Percentiles rank a stretch among this genome's conserved stretches.
Conservation (phyloP, 1,139 yeast genomes). For the Suhomyces kunorum region DNA sequence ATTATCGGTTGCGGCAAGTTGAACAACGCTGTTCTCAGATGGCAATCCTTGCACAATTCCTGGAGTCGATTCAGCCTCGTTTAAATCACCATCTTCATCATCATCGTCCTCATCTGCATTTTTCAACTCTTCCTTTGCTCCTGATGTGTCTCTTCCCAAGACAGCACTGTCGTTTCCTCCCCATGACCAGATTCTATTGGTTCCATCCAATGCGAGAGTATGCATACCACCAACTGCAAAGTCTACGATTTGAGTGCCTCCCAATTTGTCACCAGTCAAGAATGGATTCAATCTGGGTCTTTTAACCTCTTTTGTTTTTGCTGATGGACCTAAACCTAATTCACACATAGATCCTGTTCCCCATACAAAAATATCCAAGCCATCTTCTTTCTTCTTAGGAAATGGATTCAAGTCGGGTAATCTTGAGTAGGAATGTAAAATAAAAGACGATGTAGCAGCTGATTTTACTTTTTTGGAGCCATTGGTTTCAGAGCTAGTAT, state of each 20-base stretch:
- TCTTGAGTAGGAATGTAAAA: conserved; percentile 51
- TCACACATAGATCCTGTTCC: conserved; percentile 98
- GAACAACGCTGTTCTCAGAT: conserved; percentile 55
- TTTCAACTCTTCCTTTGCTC: conserved; percentile 60
- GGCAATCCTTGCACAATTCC: conserved; percentile 72
- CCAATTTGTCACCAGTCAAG: conserved; percentile 58
- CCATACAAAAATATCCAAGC: conserved; percentile 83
- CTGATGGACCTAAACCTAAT: conserved; percentile 87
- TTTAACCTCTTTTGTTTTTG: conserved; percentile 87
- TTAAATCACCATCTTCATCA: conserved; percentile 80
- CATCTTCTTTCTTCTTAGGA: conserved; percentile 41
- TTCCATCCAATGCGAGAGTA: conserved; percentile 73
- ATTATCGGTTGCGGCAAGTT: conserved; percentile 91
- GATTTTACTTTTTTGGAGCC: conserved; percentile 34
- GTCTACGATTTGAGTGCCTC: conserved; percentile 61
- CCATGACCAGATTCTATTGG: conserved; percentile 91
- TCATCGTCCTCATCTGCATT: conserved; percentile 62
- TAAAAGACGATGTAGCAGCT: conserved; percentile 41
- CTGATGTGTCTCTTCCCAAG: conserved; percentile 81
- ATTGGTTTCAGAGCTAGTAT: conserved; percentile 17
- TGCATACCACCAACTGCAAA: conserved; percentile 97
- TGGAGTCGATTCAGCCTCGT: conserved; percentile 88
- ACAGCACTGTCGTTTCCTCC: conserved; percentile 94
- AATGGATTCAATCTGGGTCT: conserved; percentile 90
- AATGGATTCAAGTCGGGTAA: conserved; percentile 47